Base-by-base conservation (phyloP, 2,329 filamentous ascomycete genomes). In the Zymoseptoria brevis region DNA sequence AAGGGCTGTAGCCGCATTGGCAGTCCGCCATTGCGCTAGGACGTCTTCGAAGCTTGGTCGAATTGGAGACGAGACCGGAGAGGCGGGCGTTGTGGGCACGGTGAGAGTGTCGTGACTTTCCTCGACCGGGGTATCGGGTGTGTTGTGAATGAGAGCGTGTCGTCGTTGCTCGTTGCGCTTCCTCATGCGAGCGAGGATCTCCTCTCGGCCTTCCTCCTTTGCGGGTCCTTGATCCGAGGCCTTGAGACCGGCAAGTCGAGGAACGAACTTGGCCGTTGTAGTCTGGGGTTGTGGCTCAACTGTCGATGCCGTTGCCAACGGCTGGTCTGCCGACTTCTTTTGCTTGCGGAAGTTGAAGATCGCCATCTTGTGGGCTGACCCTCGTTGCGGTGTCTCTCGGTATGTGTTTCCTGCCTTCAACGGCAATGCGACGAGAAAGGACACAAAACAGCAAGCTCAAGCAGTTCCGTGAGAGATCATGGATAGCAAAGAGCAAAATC, bases 41-140 rank as follows among this genome's bases (percentile, higher is more conserved):
- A 45, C 35, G 13, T 45, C 35, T 45, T 45, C 35, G 13, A 45
- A 45, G 35, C 35, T 45, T 45, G 35, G 50, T 52, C 50, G 50
- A 8, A 52, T 16, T 52, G 50, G 35, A 21, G 58, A 9, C 57
- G 55, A 22, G 6, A 58, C 53, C 29, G 57, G 41, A 8, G 55
- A 57, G 22, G 54, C 30, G 21, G 55, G 21, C 3, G 49, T 49
- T 19, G 51, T 19, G 11, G 30, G 55, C 11, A n/a, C 55, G 4
- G 55, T 50, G 45, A 45, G 35, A 45, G 35, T 45, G 35, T 45
- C 35, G 35, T n/a, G 13, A n/a, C 13, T n/a, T 45, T 45, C 35
- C 35, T 45, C 35, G 6, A 11, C 5, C 13, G 13, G 13, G 11
- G 11, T 16, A 3, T 45, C 16, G 35, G 35, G 16, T n/a, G 35